These are phyloP conservation scores for Vicia faba DNA, from an alignment of 306 rosid species.

Conservation along the genomic window DNA sequence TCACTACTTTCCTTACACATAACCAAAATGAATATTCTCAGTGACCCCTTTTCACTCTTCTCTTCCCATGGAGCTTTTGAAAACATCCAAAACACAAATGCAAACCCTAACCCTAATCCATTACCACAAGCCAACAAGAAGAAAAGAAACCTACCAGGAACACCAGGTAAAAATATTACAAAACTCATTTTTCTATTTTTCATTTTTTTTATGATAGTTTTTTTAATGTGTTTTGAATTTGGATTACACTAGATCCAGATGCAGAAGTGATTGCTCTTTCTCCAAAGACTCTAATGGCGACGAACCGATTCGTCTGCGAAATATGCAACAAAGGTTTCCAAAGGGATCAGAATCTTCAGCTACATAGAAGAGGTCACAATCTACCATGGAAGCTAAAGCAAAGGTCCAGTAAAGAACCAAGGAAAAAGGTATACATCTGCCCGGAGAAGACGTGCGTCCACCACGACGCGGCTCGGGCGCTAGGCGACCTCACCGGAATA, in stretches of 20 bases:
- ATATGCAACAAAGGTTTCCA: conserved; percentile 25
- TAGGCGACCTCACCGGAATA: conserved; percentile 22
- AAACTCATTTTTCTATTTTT: background rate
- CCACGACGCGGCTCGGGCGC: conserved; percentile 10
- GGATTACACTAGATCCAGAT: conserved; percentile 22
- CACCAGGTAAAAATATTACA: conserved; percentile 12
- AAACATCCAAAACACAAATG: background rate
- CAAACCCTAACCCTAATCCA: conserved; percentile 13
- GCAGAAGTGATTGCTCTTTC: conserved; percentile 15
- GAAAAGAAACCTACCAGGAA: conserved; percentile 26
- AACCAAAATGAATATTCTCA: background rate
- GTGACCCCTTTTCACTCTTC: conserved; percentile 12
- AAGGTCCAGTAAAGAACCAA: conserved; percentile 5
- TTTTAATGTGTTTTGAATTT: background rate
- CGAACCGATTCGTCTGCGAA: conserved; percentile 10
- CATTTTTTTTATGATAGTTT: background rate
- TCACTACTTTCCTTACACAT: background rate
- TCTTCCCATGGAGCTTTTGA: conserved; percentile 1
- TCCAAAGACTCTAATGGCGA: conserved; percentile 7
- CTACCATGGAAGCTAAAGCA: conserved; percentile 30
- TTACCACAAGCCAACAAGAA: conserved; percentile 9
- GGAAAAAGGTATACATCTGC: conserved; percentile 18
- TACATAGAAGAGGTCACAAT: conserved; percentile 23
- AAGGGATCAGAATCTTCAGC: conserved; percentile 21
- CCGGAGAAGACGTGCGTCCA: conserved; percentile 18